These are phyloP conservation scores for Colletotrichum sp. DNA, from an alignment of 2,329 filamentous ascomycete genomes.

Conservation along the genomic window DNA sequence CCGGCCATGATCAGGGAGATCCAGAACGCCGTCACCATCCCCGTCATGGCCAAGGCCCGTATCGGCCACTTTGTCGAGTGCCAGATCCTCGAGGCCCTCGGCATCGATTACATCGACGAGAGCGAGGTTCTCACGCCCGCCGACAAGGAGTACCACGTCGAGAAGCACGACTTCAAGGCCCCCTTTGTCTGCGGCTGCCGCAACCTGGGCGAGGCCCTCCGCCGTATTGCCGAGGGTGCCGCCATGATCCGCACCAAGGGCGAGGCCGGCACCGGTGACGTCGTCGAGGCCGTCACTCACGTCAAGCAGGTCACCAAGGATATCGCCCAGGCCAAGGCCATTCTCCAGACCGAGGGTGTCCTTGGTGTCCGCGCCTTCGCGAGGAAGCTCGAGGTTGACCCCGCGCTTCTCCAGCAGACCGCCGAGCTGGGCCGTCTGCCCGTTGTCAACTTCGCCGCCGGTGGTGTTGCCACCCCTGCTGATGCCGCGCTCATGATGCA, in stretches of 20 bases:
- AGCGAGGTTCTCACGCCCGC: slow-evolving; percentile 96
- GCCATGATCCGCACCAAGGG: slow-evolving; percentile 99
- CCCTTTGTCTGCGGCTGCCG: slow-evolving; percentile 98
- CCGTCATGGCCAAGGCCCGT: slow-evolving; percentile 98
- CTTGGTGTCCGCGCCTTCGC: slow-evolving; percentile 71
- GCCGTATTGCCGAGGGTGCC: slow-evolving; percentile 89
- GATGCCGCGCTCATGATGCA: slow-evolving; percentile 99
- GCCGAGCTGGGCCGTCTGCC: slow-evolving; percentile 87
- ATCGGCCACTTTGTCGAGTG: slow-evolving; percentile 99
- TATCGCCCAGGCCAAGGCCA: slow-evolving; percentile 79
- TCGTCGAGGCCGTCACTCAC: slow-evolving; percentile 95
- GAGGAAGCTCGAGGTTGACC: slow-evolving; percentile 80
- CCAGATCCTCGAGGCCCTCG: slow-evolving; percentile 94
- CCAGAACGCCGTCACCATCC: slow-evolving; percentile 92
- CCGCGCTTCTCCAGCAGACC: slow-evolving; percentile 80
- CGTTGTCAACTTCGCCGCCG: slow-evolving; percentile 97
- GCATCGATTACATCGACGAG: slow-evolving; percentile 98
- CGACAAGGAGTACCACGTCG: slow-evolving; percentile 88
- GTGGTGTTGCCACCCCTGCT: slow-evolving; percentile 98
- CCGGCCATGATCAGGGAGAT: slow-evolving; percentile 94
- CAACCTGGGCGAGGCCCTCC: slow-evolving; percentile 90
- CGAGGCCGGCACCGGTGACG: slow-evolving; percentile 95
- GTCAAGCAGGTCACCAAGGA: slow-evolving; percentile 89
- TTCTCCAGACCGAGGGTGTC: slow-evolving; percentile 62
- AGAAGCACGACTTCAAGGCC: slow-evolving; percentile 80